Evolutionary conservation across 441 rosid genomes (phyloP).

Genomic region (Theobroma grandiflorum): DNA sequence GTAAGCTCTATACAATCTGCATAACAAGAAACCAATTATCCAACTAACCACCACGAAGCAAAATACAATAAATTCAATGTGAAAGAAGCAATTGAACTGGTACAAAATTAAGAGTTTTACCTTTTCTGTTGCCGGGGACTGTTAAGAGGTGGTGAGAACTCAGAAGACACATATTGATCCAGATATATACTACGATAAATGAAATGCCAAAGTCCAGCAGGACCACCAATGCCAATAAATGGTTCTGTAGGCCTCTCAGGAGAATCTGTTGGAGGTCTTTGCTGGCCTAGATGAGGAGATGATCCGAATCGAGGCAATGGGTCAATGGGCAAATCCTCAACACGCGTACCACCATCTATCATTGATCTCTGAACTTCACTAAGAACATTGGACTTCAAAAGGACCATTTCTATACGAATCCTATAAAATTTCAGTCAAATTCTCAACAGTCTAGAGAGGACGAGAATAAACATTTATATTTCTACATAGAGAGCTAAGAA

Average conservation of each 20-base stretch:
- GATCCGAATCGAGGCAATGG: constrained; percentile 58
- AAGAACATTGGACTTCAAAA: constrained; percentile 86
- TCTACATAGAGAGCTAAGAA: neutral
- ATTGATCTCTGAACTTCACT: constrained; percentile 89
- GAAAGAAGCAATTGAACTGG: neutral
- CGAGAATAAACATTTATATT: constrained; percentile 13
- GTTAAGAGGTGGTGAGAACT: constrained; percentile 84
- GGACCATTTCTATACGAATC: constrained; percentile 78
- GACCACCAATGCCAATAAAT: constrained; percentile 81
- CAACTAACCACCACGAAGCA: neutral
- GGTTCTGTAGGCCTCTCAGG: constrained; percentile 60
- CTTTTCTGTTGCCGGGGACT: constrained; percentile 84
- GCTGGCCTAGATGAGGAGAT: constrained; percentile 57
- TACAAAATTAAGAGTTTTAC: constrained; percentile 39
- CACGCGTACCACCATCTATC: constrained; percentile 91
- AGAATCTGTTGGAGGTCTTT: constrained; percentile 50
- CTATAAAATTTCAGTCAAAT: constrained; percentile 47
- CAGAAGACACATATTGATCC: constrained; percentile 94
- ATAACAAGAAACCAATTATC: constrained; percentile 32
- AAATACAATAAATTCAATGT: neutral
- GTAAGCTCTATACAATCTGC: constrained; percentile 96
- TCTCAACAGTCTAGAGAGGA: constrained; percentile 16
- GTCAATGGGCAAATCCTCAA: constrained; percentile 85
- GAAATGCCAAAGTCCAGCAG: constrained; percentile 97
- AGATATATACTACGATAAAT: constrained; percentile 92